phyloP scores from a whole-genome alignment of 179 eudicot species.

The Amaranthus tricolor region DNA sequence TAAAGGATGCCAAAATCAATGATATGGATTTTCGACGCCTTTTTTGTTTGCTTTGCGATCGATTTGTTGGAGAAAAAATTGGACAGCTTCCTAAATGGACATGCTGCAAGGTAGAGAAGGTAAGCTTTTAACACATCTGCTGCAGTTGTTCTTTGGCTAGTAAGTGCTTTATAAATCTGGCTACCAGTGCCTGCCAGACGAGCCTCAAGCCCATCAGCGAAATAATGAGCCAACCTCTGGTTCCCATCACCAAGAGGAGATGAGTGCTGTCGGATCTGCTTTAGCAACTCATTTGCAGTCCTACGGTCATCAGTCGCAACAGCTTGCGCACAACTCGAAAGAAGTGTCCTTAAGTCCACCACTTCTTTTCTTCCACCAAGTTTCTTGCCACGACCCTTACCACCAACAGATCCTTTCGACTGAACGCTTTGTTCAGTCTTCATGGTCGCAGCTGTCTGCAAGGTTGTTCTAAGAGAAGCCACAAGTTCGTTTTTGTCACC shows the following conservation, averaged over 20 bases:
- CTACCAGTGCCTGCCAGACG: conserved; percentile 68
- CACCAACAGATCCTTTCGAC: conserved; percentile 24
- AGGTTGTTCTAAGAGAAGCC: conserved; percentile 23
- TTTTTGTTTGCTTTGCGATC: conserved; percentile 29
- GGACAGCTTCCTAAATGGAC: conserved; percentile 61
- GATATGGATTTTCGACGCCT: conserved; percentile 46
- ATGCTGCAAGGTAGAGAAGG: conserved; percentile 51
- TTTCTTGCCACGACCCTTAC: conserved; percentile 43
- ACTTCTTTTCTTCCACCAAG: conserved; percentile 41
- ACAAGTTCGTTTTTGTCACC: conserved; percentile 24
- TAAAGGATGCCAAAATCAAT: conserved; percentile 64
- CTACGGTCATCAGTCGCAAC: conserved; percentile 55
- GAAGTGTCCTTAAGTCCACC: conserved; percentile 53
- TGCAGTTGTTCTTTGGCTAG: conserved; percentile 38
- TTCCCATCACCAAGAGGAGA: conserved; percentile 65
- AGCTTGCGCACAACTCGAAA: conserved; percentile 64
- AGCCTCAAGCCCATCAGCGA: conserved; percentile 65
- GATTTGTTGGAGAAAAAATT: conserved; percentile 48
- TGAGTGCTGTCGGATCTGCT: conserved; percentile 53
- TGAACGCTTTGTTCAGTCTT: conserved; percentile 28
- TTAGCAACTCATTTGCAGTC: conserved; percentile 47
- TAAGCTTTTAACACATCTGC: conserved; percentile 56
- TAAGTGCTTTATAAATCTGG: conserved; percentile 48
- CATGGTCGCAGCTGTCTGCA: conserved; percentile 24
- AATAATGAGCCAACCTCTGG: conserved; percentile 64